Evolutionary conservation across 148 eudicot species (phyloP).

Genomic region (Vaccinium macrocarpon): DNA sequence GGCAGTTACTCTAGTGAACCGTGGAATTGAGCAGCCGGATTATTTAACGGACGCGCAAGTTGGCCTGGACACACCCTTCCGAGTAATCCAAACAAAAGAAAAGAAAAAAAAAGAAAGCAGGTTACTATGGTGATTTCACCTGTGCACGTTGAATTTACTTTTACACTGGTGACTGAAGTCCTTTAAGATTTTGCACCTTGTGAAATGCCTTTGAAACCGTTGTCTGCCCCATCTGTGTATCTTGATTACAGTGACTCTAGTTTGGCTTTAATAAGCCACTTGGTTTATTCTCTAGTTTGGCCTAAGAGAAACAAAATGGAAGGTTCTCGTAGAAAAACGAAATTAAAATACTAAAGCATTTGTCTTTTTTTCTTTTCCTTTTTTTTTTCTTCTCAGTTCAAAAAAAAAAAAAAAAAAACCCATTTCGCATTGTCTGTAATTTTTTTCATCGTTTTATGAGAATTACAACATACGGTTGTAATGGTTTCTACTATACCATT

Average conservation of each 20-base stretch:
- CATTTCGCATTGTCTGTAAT: no score
- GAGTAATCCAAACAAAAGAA: neutral
- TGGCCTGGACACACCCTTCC: accelerated
- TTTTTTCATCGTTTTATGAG: no score
- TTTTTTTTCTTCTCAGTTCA: no score
- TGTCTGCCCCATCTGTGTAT: neutral
- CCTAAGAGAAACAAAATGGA: neutral
- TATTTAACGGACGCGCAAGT: neutral
- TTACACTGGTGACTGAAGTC: neutral
- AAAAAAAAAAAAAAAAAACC: no score
- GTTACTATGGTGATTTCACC: neutral
- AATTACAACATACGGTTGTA: no score
- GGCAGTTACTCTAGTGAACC: neutral
- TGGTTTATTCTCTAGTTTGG: no score
- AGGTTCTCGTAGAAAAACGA: neutral
- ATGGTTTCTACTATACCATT: no score
- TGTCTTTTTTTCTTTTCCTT: neutral
- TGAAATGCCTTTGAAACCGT: neutral
- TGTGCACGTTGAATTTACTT: neutral
- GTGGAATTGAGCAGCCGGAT: neutral
- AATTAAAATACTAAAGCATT: neutral
- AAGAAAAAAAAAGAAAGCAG: neutral
- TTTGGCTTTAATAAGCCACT: no score
- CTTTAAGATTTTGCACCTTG: neutral
- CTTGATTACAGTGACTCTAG: neutral